Evolutionary conservation across 208 protist species (phyloP), one percentile per base, ranked within the genome.

Genomic region (Acanthamoeba castellanii): DNA sequence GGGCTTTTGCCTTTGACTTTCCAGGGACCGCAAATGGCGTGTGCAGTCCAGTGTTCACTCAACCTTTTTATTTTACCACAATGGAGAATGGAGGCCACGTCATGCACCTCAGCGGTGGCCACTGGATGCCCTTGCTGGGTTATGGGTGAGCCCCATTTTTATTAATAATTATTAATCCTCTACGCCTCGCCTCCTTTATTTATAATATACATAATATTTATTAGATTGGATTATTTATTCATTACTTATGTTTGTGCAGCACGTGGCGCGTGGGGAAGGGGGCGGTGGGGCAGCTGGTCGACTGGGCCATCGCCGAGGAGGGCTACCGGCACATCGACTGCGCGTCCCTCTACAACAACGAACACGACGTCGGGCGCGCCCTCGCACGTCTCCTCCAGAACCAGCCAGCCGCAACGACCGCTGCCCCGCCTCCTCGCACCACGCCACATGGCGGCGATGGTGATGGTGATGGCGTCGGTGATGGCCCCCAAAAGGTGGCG

Each of bases 311-410:
- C 6, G 27, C 16, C 5, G 78, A 87, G 34, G 78, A 61, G 47
- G 78, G 78, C 42, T 87, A 87, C 45, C 78, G 78, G 37, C 78
- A 87, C 42, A 57, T 87, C 42, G 78, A 87, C 42, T 87, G 78
- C n/a, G 78, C 78, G 1, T 16, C 47, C 45, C 42, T 87, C 78
- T 87, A 87, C 78, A 64, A 64, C 42, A 87, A 87, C 78, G 78
- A 87, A 22, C 25, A 0, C 13, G 42, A 87, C 13, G 78, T 87
- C 1, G 78, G 78, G 3, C 42, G 20, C 42, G 78, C 78, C n/a
- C 45, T 87, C 14, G 25, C 16, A 5, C 47, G 50, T 11, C 78
- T 87, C 78, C 50, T 87, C 32, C n/a, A 1, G 0, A 6, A 42
- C 37, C 37, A 42, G 37, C 37, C 37, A 42, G 37, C 37, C 37